A percentile compares a stretch with the other conserved stretches of the same genome.
These are phyloP conservation scores for Pseudogymnoascus sp. DNA, from an alignment of 2,329 filamentous ascomycete genomes.

Conservation along the genomic window DNA sequence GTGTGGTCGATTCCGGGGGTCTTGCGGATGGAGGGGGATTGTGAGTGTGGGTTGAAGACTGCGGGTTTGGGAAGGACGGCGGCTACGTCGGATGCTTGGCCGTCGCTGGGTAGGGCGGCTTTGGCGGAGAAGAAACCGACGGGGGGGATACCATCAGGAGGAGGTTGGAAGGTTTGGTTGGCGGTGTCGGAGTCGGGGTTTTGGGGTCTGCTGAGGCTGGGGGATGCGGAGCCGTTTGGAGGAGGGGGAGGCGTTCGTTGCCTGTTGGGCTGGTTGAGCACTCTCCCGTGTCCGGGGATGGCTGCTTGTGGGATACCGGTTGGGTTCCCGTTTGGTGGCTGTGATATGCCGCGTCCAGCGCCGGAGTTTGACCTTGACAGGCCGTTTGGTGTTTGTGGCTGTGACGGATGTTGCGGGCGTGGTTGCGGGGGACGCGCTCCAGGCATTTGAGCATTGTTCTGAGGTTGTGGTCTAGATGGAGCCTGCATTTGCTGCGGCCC, in stretches of 20 bases:
- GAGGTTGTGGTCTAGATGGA: constrained; percentile 23
- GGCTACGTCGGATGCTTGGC: neutral
- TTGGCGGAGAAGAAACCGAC: constrained; percentile 63
- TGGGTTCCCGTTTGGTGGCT: constrained; percentile 10
- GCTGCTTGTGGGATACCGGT: constrained; percentile 4
- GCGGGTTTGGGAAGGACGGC: constrained; percentile 35
- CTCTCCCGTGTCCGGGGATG: constrained; percentile 18
- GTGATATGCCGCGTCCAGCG: constrained; percentile 12
- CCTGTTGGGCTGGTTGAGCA: constrained; percentile 28
- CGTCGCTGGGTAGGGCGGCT: constrained; percentile 49
- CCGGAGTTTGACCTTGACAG: constrained; percentile 23
- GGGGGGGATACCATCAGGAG: constrained; percentile 19
- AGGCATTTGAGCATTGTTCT: constrained; percentile 13
- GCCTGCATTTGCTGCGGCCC: constrained; percentile 22
- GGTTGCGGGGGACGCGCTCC: neutral
- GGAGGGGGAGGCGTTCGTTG: constrained; percentile 14
- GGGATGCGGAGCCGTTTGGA: constrained; percentile 24
- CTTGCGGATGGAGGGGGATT: constrained; percentile 80
- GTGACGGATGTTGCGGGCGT: constrained; percentile 12
- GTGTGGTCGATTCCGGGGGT: constrained; percentile 81
- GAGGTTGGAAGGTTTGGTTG: constrained; percentile 16
- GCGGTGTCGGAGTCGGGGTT: constrained; percentile 11
- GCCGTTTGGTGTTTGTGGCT: constrained; percentile 28
- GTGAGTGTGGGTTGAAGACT: constrained; percentile 65
- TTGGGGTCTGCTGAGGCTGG: constrained; percentile 15